These are phyloP conservation scores for Ascochyta koolunga DNA, from an alignment of 2,329 filamentous ascomycete genomes.

Conservation along the genomic window DNA sequence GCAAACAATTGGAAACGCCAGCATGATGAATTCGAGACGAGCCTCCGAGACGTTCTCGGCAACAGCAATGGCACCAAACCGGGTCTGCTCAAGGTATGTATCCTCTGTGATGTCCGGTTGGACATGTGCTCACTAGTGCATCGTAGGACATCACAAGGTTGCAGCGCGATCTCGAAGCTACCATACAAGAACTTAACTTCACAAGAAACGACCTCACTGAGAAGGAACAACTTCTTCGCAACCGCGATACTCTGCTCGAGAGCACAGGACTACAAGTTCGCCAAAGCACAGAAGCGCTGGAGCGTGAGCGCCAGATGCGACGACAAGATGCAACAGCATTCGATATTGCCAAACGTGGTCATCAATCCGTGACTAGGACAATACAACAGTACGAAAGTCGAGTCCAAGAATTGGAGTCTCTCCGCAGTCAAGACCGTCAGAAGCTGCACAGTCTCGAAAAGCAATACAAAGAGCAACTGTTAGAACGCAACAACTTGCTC, in stretches of 20 bases:
- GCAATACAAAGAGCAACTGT: constrained; percentile 83
- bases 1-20: constrained; percentile 90
- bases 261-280: constrained; percentile 85
- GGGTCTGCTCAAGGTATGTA: constrained; percentile 74
- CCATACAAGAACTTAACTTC: constrained; percentile 79
- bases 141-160: constrained; percentile 79
- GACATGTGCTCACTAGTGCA: constrained; percentile 17
- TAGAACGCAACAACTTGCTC: constrained; percentile 86
- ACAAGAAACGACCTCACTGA: constrained; percentile 81
- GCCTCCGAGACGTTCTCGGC: constrained; percentile 83
- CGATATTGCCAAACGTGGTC: constrained; percentile 85
- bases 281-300: constrained; percentile 83
- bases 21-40: constrained; percentile 86
- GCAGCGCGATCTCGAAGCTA: constrained; percentile 85
- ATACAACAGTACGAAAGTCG: constrained; percentile 84
- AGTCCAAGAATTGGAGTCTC: constrained; percentile 84
- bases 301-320: constrained; percentile 85
- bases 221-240: constrained; percentile 87
- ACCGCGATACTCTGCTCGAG: constrained; percentile 86
- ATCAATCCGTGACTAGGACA: constrained; percentile 84
- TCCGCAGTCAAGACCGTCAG: constrained; percentile 76
- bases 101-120: background rate
- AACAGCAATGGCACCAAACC: constrained; percentile 86
- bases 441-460: constrained; percentile 77
- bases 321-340: constrained; percentile 86